phyloP scores from a whole-genome alignment of 257 asterid genomes.

The Solanum peruvianum region DNA sequence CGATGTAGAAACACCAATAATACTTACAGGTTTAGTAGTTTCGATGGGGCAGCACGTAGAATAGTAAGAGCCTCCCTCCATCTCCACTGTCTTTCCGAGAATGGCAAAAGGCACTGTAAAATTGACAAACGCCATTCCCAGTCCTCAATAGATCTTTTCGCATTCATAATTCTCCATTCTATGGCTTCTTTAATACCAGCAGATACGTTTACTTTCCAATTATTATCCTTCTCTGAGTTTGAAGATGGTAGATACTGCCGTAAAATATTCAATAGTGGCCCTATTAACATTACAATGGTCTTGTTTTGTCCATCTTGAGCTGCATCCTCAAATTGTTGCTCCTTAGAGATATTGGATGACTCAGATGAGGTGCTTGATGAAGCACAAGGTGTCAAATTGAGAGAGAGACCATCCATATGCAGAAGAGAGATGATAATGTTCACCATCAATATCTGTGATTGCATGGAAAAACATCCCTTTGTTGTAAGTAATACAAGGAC shows the following conservation, averaged over 20 bases:
- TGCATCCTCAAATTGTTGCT: constrained; percentile 32
- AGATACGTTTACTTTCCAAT: constrained; percentile 30
- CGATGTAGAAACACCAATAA: constrained; percentile 1
- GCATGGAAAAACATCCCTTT: background rate
- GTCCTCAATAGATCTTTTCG: constrained; percentile 71
- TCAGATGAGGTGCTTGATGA: constrained; percentile 34
- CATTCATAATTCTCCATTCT: constrained; percentile 76
- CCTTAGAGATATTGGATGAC: constrained; percentile 22
- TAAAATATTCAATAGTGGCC: constrained; percentile 65
- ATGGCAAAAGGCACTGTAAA: constrained; percentile 82
- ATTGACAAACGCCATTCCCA: constrained; percentile 99
- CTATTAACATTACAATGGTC: constrained; percentile 68
- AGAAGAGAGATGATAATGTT: constrained; percentile 74
- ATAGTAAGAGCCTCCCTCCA: constrained; percentile 95
- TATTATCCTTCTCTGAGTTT: constrained; percentile 49
- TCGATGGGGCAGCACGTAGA: constrained; percentile 95
- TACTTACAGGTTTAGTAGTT: constrained; percentile 88
- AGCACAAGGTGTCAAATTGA: constrained; percentile 39
- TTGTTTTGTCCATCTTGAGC: constrained; percentile 54
- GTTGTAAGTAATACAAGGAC: background rate
- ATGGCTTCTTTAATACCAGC: constrained; percentile 74
- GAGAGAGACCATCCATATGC: constrained; percentile 73
- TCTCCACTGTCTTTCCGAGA: constrained; percentile 89
- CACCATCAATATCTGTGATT: constrained; percentile 68
- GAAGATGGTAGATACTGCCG: constrained; percentile 66